Evolutionary conservation across 371 early-diverging fungal species (phyloP).

Genomic region (Sporodiniella umbellata): DNA sequence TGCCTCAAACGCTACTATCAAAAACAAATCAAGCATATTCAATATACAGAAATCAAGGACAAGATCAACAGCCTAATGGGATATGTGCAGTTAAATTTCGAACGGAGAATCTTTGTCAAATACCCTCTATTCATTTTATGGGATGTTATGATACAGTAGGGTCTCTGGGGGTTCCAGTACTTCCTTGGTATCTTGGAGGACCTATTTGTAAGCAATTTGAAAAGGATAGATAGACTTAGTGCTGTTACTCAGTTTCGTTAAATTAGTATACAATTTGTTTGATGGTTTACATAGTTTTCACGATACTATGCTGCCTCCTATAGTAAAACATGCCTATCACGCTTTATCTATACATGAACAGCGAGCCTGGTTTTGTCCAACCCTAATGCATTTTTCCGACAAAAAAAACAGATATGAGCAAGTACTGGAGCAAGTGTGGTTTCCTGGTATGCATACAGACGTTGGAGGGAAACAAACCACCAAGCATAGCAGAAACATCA

Average conservation of each 20-base stretch:
- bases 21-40: conserved; percentile 17
- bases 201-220: conserved; percentile 19
- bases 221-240: too few relatives aligned
- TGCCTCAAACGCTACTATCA: conserved; percentile 17
- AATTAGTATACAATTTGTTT: conserved; percentile 26
- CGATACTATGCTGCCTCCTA: conserved; percentile 29
- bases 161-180: conserved; percentile 28
- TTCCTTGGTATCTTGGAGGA: conserved; percentile 41
- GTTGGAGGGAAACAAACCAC: conserved; percentile 23
- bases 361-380: conserved; percentile 36
- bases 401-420: conserved; percentile 13
- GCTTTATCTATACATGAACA: conserved; percentile 41
- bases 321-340: conserved; percentile 32
- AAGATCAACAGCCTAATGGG: conserved; percentile 4
- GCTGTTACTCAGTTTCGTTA: too few relatives aligned
- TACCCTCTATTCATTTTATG: conserved; percentile 31
- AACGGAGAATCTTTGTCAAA: conserved; percentile 9
- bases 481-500: conserved; percentile 5
- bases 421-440: conserved; percentile 33
- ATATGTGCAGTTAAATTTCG: conserved; percentile 17
- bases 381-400: conserved; percentile 24
- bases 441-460: conserved; percentile 39
- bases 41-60: conserved; percentile 19
- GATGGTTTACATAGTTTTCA: conserved; percentile 29
- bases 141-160: conserved; percentile 45